A percentile compares a stretch with the other conserved stretches of the same genome.
Evolutionary conservation across 2,329 filamentous ascomycete genomes (phyloP).

Genomic region (Diaporthe citri): DNA sequence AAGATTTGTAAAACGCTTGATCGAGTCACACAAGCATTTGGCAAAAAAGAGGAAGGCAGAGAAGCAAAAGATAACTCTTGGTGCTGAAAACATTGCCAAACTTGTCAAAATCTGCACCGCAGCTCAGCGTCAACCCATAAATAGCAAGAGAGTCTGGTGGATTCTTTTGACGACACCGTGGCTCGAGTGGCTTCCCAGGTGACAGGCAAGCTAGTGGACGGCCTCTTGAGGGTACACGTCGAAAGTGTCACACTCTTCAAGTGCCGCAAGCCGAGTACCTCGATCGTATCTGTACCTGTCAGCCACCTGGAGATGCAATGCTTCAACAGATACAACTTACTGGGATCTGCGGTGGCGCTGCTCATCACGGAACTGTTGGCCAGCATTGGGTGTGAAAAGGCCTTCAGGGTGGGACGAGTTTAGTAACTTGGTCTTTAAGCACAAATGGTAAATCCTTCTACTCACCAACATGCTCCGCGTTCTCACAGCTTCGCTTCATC

Average conservation of each 20-base stretch:
- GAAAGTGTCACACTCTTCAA: conserved; percentile 72
- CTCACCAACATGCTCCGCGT: conserved; percentile 85
- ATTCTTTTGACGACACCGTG: not conserved
- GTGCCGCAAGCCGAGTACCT: conserved; percentile 78
- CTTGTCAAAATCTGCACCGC: conserved; percentile 28
- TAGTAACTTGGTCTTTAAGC: not conserved
- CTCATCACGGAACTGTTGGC: conserved; percentile 79
- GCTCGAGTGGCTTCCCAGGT: not conserved
- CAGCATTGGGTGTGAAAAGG: conserved; percentile 83
- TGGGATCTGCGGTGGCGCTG: conserved; percentile 82
- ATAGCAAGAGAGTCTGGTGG: conserved; percentile 38
- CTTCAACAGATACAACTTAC: conserved; percentile 50
- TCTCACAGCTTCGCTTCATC: conserved; percentile 88
- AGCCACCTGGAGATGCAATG: not conserved
- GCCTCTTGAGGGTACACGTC: conserved; percentile 53
- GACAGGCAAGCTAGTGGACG: conserved; percentile 42
- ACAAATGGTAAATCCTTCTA: conserved; percentile 41
- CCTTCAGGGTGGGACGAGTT: conserved; percentile 57
- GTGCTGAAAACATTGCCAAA: conserved; percentile 27
- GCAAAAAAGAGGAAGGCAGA: conserved; percentile 2
- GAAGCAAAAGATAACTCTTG: conserved; percentile 20
- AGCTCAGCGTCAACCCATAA: conserved; percentile 28
- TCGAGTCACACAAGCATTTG: conserved; percentile 8
- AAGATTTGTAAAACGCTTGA: not conserved
- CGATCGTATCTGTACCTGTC: conserved; percentile 66